These are phyloP conservation scores for Trichomonas vaginalis DNA, from an alignment of 208 protist genomes.

Conservation along the genomic window DNA sequence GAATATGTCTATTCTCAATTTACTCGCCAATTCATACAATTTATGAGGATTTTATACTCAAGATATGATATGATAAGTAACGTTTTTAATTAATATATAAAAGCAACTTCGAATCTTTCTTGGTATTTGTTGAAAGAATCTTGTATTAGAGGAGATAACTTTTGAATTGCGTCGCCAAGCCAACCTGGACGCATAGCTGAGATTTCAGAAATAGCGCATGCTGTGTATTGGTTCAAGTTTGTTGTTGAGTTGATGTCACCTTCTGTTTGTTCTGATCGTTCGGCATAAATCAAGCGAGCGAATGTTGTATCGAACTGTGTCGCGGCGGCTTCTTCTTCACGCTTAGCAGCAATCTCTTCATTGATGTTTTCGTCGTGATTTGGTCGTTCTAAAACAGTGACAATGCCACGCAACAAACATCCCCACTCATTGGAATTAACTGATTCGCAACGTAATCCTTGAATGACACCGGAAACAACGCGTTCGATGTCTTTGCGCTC, in stretches of 20 bases:
- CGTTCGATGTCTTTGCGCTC: background rate
- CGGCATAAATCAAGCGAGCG: background rate
- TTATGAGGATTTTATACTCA: too few species aligned
- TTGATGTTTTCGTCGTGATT: background rate
- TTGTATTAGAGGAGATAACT: background rate
- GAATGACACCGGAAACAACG: background rate
- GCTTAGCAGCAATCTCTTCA: background rate
- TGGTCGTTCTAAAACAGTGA: background rate
- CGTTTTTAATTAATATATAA: too few species aligned
- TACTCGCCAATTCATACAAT: too few species aligned
- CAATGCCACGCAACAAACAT: background rate
- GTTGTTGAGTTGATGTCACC: background rate
- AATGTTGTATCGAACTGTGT: background rate
- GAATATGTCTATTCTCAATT: too few species aligned
- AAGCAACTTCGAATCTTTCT: background rate
- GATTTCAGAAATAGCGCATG: background rate
- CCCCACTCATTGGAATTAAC: background rate
- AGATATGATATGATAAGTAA: too few species aligned
- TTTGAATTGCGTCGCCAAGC: background rate
- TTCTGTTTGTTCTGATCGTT: background rate
- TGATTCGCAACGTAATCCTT: background rate
- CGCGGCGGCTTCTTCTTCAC: background rate
- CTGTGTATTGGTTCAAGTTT: background rate
- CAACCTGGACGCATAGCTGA: background rate
- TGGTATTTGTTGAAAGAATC: background rate